Evolutionary conservation across 192 early-diverging fungal genomes (phyloP).

Genomic region (Coemansia sp.): DNA sequence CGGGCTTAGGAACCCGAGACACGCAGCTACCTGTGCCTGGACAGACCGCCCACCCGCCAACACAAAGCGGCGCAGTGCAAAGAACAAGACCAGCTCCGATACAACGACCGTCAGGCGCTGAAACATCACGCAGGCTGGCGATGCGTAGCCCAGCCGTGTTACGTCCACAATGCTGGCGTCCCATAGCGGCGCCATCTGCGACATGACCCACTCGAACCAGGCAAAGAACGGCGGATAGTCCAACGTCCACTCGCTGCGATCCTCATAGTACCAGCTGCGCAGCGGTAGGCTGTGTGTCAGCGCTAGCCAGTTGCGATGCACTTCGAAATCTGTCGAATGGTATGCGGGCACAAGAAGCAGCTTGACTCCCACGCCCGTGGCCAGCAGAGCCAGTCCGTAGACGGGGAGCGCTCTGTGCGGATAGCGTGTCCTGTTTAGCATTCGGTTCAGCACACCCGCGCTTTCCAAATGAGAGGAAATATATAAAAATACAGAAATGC

Average conservation of each 20-base stretch:
- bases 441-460: too few relatives aligned
- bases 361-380: constrained; percentile 46
- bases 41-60: constrained; percentile 9
- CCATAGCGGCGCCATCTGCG: constrained; percentile 48
- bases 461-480: too few relatives aligned
- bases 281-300: constrained; percentile 85
- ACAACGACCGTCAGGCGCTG: constrained; percentile 80
- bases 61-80: constrained; percentile 59
- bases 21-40: constrained; percentile 50
- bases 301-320: constrained; percentile 96
- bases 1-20: constrained; percentile 63
- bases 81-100: constrained; percentile 76
- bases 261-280: constrained; percentile 81
- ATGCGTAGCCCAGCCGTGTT: constrained; percentile 62
- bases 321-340: constrained; percentile 98
- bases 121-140: constrained; percentile 67
- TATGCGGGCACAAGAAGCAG: constrained; percentile 73
- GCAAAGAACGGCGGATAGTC: constrained; percentile 99
- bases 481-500: too few relatives aligned
- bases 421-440: too few relatives aligned
- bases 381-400: constrained; percentile 24
- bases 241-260: constrained; percentile 86
- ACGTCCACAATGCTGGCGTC: constrained; percentile 79
- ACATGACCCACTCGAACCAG: constrained; percentile 84
- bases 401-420: constrained; percentile 21